Evolutionary conservation across 179 eudicot species (phyloP), one percentile per base, ranked within the genome.

Genomic region (Silene noctiflora): DNA sequence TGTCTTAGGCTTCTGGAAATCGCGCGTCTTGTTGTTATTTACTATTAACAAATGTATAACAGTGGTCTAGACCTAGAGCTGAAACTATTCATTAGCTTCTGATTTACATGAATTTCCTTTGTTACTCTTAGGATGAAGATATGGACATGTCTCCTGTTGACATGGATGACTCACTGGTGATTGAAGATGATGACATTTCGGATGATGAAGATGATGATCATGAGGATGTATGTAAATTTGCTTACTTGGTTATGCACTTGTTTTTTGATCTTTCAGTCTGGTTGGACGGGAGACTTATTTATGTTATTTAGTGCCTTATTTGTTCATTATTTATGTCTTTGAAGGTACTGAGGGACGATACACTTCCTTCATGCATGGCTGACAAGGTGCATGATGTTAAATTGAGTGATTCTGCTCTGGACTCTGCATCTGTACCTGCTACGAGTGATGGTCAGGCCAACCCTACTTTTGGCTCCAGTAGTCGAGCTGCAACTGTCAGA

Each of bases 141-240:
- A 72, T 91, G 77, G 97, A 93, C 48, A 85, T 89, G 79, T 89
- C 99, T 67, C 98, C 89, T 72, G 91, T 87, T 51, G 99, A 93
- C 82, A 88, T 93, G 65, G 98, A 95, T 76, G 99, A 96, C 75
- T 91, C 90, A 4, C 78, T 95, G 89, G 91, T 95, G 79, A 93
- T 95, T 77, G 99, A 95, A 82, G 97, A 95, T 81, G 97, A 96
- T 66, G 97, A 93, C 71, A 85, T 93, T 46, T 96, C 98, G 1
- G 98, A 93, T 76, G 99, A 95, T 60, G 96, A 92, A 21, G 98
- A 95, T 33, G 97, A 92, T 75, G 99, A 91, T 77, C 91, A 90
- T 21, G 98, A 91, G 74, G 96, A 93, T 85, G 99, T 95, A 93
- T 76, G 93, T 70, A 69, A 65, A 33, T 6, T 6, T 35, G 33